Percentiles rank a stretch among this genome's conserved stretches.
Conservation (phyloP, 805 yeast genomes). For the Sungouiozyma intestinalis region DNA sequence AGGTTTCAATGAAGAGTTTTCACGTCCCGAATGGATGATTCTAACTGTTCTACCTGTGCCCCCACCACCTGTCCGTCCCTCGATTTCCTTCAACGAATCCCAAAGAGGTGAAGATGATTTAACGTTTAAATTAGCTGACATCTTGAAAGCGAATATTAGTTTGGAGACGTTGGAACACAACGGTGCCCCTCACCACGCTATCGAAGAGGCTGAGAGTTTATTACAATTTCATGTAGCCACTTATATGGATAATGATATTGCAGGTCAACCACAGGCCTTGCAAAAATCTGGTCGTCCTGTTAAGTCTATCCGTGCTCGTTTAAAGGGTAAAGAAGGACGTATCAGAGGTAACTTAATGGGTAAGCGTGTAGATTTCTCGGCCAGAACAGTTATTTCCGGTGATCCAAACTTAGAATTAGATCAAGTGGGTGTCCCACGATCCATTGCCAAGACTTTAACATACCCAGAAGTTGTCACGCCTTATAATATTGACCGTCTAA, state of each 20-base stretch:
- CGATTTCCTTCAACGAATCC: conserved; percentile 94
- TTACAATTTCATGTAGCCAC: conserved; percentile 98
- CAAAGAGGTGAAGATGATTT: conserved; percentile 99
- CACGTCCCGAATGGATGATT: conserved; percentile 98
- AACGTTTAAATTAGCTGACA: conserved; percentile 94
- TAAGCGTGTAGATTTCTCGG: conserved; percentile 97
- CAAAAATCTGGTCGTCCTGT: conserved; percentile 99
- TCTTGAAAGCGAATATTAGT: conserved; percentile 89
- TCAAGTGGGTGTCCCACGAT: conserved; percentile 97
- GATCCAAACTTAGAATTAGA: conserved; percentile 96
- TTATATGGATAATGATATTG: conserved; percentile 98
- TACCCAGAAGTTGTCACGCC: conserved; percentile 98
- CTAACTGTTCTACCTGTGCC: conserved; percentile 98
- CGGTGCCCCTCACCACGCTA: conserved; percentile 98
- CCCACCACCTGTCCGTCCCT: conserved; percentile 98
- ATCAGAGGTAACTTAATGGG: conserved; percentile 98
- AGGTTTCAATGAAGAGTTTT: conserved; percentile 91
- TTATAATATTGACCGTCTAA: conserved; percentile 85
- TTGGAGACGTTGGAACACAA: conserved; percentile 97
- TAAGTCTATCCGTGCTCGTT: conserved; percentile 96
- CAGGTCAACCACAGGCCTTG: conserved; percentile 98
- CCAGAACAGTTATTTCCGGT: conserved; percentile 98
- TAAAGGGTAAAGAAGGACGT: conserved; percentile 99
- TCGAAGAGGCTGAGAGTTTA: conserved; percentile 90
- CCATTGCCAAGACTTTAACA: conserved; percentile 89